Evolutionary conservation across 495 filamentous ascomycete genomes (phyloP), one percentile per base, ranked within the genome.

Genomic region (Chaetomium cochliodes): DNA sequence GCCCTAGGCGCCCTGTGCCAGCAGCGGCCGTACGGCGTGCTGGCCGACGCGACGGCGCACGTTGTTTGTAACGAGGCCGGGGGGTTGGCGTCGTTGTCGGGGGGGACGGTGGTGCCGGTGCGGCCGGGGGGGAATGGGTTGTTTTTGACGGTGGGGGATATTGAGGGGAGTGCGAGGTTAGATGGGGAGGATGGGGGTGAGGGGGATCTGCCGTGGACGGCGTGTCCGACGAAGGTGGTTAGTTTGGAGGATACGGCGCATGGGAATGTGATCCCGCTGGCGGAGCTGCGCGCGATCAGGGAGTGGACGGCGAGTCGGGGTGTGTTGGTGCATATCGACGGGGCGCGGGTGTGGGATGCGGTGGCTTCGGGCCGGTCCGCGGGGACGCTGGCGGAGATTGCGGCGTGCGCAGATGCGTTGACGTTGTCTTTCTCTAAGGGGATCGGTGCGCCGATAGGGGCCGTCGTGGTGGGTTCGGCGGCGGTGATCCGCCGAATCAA

Each of bases 371-470:
- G 51, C 5, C 25, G 28, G 26, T 25, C 26, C 13, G 28, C 28
- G 28, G 51, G 51, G 25, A 54, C 51, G 15, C 26, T 54, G 51
- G 51, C 51, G 4, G 51, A 54, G 2, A 54, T 54, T 18, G 51
- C 51, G 26, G 25, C 51, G 20, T 54, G 51, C 13, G 26, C 51
- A 0, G 51, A 54, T 18, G 51, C 16, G 13, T 33, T 54, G 51
- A 54, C 51, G 51, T 28, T 54, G 26, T 54, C 51, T 0, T 54
- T 54, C 16, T 13, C 51, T 26, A 54, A 54, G 51, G 51, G 51
- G 12, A 18, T 54, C 5, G 51, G 51, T 15, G 51, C 51, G 51
- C 51, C 51, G 26, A 54, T 54, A 0, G 51, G 51, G 13, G 51
- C 51, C 2, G 26, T 33, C 26, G 51, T 54, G 3, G 51, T 54